Conservation (phyloP, 2,329 filamentous ascomycete genomes). For the Diaporthe sp. region DNA sequence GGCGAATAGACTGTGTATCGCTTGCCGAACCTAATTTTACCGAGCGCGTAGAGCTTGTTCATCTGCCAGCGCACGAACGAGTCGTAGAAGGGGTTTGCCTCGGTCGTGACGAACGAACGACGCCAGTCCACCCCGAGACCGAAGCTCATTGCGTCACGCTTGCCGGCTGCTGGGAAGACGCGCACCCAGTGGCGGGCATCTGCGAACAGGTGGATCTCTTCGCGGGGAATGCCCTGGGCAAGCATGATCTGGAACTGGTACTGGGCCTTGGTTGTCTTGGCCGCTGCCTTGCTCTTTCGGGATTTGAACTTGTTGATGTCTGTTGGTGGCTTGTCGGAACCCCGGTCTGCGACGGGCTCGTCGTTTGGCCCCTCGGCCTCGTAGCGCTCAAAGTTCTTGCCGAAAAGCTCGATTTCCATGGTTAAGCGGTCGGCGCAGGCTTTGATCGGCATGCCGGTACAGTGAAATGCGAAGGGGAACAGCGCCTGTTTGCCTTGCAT, state of each 20-base stretch:
- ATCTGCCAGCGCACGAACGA: constrained; percentile 10
- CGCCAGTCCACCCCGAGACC: constrained; percentile 6
- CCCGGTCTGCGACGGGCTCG: background rate
- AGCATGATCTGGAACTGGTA: constrained; percentile 7
- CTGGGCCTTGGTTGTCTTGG: constrained; percentile 3
- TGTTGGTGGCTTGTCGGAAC: constrained; percentile 1
- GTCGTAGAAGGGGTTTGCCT: constrained; percentile 10
- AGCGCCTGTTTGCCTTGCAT: constrained; percentile 4
- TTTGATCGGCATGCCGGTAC: constrained; percentile 3
- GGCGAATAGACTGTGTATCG: constrained; percentile 8
- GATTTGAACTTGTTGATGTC: constrained; percentile 7
- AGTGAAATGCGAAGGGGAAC: constrained; percentile 11
- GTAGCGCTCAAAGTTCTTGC: constrained; percentile 9
- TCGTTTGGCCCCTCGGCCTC: background rate
- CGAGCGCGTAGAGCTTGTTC: constrained; percentile 6
- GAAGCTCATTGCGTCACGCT: constrained; percentile 8
- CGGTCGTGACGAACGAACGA: constrained; percentile 10
- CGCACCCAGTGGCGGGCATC: constrained; percentile 6
- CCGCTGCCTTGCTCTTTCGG: constrained; percentile 1
- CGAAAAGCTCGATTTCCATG: constrained; percentile 9
- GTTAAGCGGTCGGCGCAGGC: background rate
- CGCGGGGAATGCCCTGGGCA: constrained; percentile 4
- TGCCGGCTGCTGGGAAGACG: constrained; percentile 9
- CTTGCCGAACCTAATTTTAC: constrained; percentile 1
- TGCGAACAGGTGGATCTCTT: constrained; percentile 7